These are phyloP conservation scores for Zelonia costaricensis DNA, from an alignment of 208 protist genomes.

Conservation along the genomic window DNA sequence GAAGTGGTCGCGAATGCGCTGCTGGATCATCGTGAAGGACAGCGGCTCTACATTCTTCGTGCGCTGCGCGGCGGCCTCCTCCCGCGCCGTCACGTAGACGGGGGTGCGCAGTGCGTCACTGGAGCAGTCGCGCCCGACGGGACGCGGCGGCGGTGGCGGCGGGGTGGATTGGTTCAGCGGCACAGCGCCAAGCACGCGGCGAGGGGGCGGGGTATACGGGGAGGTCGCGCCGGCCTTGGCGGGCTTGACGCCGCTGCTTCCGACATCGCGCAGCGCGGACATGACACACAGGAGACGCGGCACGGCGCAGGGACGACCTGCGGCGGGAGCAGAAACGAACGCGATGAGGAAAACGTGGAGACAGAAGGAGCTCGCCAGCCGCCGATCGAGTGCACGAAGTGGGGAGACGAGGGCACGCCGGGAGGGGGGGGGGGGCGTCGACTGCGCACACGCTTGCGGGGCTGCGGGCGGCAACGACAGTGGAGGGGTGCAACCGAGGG, in stretches of 20 bases:
- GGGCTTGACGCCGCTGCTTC: neutral
- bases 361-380: too few species aligned
- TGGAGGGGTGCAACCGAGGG: too few species aligned
- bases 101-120: constrained; percentile 20
- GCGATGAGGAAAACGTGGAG: too few species aligned
- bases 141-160: constrained; percentile 2
- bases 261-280: too few species aligned
- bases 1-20: constrained; percentile 34
- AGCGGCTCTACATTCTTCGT: constrained; percentile 8
- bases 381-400: neutral
- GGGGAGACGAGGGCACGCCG: too few species aligned
- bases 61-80: constrained; percentile 4
- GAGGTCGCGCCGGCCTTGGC: too few species aligned
- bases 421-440: too few species aligned
- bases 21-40: constrained; percentile 33
- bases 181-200: constrained; percentile 9
- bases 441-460: too few species aligned
- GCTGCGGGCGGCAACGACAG: too few species aligned
- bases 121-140: constrained; percentile 24
- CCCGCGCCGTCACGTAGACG: constrained; percentile 14
- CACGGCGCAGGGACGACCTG: too few species aligned
- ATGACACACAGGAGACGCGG: too few species aligned
- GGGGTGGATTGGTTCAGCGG: constrained; percentile 6
- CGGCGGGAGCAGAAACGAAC: too few species aligned
- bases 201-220: constrained; percentile 1